Evolutionary conservation across 192 early-diverging fungal genomes (phyloP).

Genomic region (Linnemannia elongata): DNA sequence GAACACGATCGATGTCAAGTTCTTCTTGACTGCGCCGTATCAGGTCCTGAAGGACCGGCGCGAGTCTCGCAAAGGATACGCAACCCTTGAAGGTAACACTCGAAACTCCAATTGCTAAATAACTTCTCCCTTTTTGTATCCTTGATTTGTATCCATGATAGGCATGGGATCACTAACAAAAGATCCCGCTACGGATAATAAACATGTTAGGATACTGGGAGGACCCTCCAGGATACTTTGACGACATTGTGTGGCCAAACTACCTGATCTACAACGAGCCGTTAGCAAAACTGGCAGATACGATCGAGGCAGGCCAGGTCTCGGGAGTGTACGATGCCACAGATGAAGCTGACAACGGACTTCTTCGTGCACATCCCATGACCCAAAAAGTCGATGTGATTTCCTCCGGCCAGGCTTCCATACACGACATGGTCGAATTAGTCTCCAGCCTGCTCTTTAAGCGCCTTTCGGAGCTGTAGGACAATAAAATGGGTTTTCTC

Average conservation of each 20-base stretch:
- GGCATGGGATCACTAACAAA: too few relatives aligned
- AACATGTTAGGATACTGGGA: conserved; percentile 68
- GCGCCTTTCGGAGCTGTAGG: conserved; percentile 14
- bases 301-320: conserved; percentile 29
- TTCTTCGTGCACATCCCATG: conserved; percentile 17
- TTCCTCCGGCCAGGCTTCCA: conserved; percentile 23
- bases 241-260: conserved; percentile 83
- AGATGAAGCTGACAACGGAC: neutral
- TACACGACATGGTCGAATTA: conserved; percentile 29
- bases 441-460: conserved; percentile 16
- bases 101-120: neutral
- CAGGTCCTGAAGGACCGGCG: conserved; percentile 74
- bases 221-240: conserved; percentile 85
- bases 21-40: conserved; percentile 73
- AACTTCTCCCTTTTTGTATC: neutral
- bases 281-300: conserved; percentile 31
- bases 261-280: conserved; percentile 65
- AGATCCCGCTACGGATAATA: too few relatives aligned
- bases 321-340: conserved; percentile 13
- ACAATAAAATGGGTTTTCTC: neutral
- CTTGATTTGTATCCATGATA: too few relatives aligned
- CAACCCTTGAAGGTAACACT: conserved; percentile 77
- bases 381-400: conserved; percentile 38
- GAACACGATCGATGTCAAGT: conserved; percentile 61
- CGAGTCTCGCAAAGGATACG: conserved; percentile 74